A percentile compares a stretch with the other conserved stretches of the same genome.
phyloP scores from a whole-genome alignment of 2,329 filamentous ascomycete species.

The Trichoderma sp. region DNA sequence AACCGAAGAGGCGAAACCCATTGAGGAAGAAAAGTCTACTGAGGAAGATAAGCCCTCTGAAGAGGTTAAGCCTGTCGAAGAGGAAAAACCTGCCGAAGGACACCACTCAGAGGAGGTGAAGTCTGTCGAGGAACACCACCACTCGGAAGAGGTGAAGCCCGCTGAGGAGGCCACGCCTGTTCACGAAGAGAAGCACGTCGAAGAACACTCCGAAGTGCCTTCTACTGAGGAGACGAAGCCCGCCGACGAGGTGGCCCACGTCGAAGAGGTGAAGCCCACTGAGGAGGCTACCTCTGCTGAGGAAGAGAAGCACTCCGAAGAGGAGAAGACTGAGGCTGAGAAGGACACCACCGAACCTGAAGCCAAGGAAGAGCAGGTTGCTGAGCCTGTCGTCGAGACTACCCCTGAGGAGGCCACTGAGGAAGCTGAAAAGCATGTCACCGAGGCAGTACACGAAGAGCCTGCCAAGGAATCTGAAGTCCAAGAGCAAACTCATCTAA shows the following conservation, averaged over 20 bases:
- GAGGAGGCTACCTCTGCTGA: background rate
- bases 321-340: background rate
- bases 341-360: conserved; percentile 8
- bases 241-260: background rate
- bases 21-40: background rate
- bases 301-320: background rate
- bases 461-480: background rate
- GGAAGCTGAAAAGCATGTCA: conserved; percentile 8
- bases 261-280: background rate
- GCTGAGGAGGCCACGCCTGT: background rate
- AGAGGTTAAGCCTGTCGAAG: background rate
- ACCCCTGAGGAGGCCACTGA: conserved; percentile 13
- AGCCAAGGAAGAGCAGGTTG: conserved; percentile 10
- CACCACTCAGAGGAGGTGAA: background rate
- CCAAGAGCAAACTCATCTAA: background rate
- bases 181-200: background rate
- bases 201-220: background rate
- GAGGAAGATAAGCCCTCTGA: background rate
- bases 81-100: background rate
- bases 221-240: background rate
- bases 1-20: background rate
- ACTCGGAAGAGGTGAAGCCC: background rate
- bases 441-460: background rate
- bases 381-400: conserved; percentile 4
- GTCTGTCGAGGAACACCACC: background rate